Conservation (phyloP, 1,139 yeast genomes). For the Lodderomyces metapsilosis region DNA sequence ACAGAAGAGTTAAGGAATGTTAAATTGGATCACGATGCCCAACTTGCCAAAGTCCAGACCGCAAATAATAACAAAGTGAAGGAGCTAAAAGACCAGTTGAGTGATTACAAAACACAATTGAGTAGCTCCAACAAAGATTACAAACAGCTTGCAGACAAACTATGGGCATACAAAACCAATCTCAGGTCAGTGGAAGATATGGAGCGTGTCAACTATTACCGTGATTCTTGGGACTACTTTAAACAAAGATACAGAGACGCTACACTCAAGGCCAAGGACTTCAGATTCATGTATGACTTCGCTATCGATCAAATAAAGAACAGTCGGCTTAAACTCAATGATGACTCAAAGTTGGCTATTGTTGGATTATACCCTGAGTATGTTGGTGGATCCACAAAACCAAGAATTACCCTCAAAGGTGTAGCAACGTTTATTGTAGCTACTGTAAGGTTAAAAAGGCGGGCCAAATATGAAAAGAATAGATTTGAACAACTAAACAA, state of each 20-base stretch:
- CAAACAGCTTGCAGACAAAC: constrained; percentile 8
- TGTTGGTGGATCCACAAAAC: constrained; percentile 8
- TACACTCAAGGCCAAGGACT: constrained; percentile 44
- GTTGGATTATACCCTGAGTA: constrained; percentile 53
- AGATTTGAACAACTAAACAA: constrained; percentile 1
- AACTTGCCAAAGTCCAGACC: not conserved
- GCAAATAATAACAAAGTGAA: constrained; percentile 1
- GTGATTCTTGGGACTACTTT: constrained; percentile 33
- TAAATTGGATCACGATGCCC: not conserved
- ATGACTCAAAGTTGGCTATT: constrained; percentile 41
- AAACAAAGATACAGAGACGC: constrained; percentile 39
- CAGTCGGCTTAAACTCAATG: constrained; percentile 37
- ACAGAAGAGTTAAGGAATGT: not conserved
- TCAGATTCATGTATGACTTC: constrained; percentile 51
- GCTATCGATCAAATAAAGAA: constrained; percentile 46
- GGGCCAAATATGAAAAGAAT: constrained; percentile 22
- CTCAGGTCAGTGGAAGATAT: constrained; percentile 4
- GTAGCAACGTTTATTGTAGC: constrained; percentile 58
- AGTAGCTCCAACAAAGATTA: constrained; percentile 10
- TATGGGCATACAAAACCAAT: constrained; percentile 5
- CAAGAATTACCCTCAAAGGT: constrained; percentile 29
- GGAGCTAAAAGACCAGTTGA: constrained; percentile 4
- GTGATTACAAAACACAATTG: constrained; percentile 7
- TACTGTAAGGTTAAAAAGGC: constrained; percentile 47
- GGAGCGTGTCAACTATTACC: constrained; percentile 6